Evolutionary conservation across 768 basidiomycete species (phyloP).

Genomic region (Neoboletus brunneissimus): DNA sequence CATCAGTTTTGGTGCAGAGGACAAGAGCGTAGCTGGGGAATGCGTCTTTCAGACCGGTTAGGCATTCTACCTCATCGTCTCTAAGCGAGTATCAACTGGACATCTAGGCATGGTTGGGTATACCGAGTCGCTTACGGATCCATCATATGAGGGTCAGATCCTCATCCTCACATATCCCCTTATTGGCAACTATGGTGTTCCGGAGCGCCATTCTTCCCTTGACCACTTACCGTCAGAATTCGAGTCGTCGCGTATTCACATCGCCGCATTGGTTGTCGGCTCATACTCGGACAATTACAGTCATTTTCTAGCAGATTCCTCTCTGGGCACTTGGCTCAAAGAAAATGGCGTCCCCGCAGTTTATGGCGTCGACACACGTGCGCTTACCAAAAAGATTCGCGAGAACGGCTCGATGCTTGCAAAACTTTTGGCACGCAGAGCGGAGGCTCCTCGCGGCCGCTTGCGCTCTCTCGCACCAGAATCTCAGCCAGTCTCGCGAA

Average conservation of each 20-base stretch:
- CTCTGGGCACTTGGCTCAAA: conserved; percentile 88
- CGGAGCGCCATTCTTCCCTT: conserved; percentile 52
- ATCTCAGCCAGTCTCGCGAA: conserved; percentile 43
- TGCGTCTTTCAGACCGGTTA: conserved; percentile 99
- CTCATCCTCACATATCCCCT: conserved; percentile 96
- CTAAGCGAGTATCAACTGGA: conserved; percentile 14
- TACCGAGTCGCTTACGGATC: conserved; percentile 96
- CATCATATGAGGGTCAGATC: conserved; percentile 98
- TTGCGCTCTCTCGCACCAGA: conserved; percentile 34
- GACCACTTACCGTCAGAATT: conserved; percentile 72
- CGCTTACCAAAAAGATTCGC: conserved; percentile 92
- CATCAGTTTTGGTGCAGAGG: conserved; percentile 89
- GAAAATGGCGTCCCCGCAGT: conserved; percentile 94
- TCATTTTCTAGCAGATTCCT: conserved; percentile 89
- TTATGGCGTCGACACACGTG: conserved; percentile 94
- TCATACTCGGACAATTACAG: conserved; percentile 94
- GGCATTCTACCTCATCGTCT: conserved; percentile 27
- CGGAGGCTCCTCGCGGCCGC: conserved; percentile 41
- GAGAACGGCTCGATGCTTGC: conserved; percentile 94
- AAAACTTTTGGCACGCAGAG: conserved; percentile 67
- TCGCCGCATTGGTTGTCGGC: conserved; percentile 87
- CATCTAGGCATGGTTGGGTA: conserved; percentile 96
- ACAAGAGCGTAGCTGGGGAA: conserved; percentile 91
- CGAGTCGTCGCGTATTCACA: conserved; percentile 93
- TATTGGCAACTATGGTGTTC: conserved; percentile 97